Conservation (phyloP, 129 eudicot species). For the Silybum marianum region DNA sequence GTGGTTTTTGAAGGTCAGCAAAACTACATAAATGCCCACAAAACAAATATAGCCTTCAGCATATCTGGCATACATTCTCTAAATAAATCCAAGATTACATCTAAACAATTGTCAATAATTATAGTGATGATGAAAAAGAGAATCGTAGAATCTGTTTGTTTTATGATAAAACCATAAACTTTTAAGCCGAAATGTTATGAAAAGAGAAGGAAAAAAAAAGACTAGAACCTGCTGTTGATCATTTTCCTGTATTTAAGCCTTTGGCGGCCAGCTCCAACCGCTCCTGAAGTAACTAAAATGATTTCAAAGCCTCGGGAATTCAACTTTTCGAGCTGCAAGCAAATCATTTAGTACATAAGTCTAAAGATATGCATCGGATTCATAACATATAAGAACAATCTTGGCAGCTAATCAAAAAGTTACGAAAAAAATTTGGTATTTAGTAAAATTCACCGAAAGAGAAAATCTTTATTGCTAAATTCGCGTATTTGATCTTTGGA, state of each 20-base stretch:
- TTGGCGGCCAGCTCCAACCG: conserved; percentile 97
- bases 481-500: not conserved
- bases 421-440: not conserved
- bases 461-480: not conserved
- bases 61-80: not conserved
- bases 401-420: not conserved
- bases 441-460: not conserved
- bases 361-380: not conserved
- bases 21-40: conserved; percentile 45
- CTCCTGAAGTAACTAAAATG: conserved; percentile 92
- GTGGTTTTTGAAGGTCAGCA: conserved; percentile 95
- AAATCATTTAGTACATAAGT: conserved; percentile 16
- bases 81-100: not conserved
- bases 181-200: not conserved
- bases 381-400: not conserved
- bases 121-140: not conserved
- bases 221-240: conserved; percentile 79
- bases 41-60: not conserved
- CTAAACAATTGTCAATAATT: not conserved
- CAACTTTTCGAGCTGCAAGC: conserved; percentile 68
- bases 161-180: not conserved
- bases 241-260: conserved; percentile 79
- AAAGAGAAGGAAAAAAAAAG: conserved; percentile 4
- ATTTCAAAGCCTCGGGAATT: conserved; percentile 77
- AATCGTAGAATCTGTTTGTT: not conserved